Evolutionary conservation across 495 filamentous ascomycete species (phyloP).

Genomic region (Hypomontagnella monticulosa): DNA sequence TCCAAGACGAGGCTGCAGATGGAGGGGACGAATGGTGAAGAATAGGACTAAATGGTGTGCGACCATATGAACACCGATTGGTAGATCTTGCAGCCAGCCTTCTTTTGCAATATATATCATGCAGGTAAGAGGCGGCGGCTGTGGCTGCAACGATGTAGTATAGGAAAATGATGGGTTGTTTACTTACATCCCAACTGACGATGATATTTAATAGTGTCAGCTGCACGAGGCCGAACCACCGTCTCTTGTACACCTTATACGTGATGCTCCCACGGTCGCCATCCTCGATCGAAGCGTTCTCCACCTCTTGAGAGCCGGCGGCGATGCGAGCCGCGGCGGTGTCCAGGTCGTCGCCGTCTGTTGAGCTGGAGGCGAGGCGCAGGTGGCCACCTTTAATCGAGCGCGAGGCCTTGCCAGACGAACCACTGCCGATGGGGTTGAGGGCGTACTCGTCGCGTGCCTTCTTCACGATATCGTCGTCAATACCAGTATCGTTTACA

Average conservation of each 20-base stretch:
- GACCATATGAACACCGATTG: conserved; percentile 31
- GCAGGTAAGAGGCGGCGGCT: not conserved
- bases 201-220: conserved; percentile 90
- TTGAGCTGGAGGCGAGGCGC: conserved; percentile 38
- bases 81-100: conserved; percentile 11
- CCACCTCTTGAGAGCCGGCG: conserved; percentile 11
- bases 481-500: not conserved
- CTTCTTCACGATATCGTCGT: conserved; percentile 27
- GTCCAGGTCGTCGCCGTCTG: conserved; percentile 27
- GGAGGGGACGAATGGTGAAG: conserved; percentile 11
- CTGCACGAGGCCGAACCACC: conserved; percentile 88
- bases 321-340: not conserved
- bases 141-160: not conserved
- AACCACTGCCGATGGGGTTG: conserved; percentile 23
- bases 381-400: conserved; percentile 31
- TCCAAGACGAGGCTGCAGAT: conserved; percentile 20
- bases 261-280: conserved; percentile 29
- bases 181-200: conserved; percentile 91
- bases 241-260: conserved; percentile 86
- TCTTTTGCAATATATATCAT: not conserved
- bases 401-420: conserved; percentile 23
- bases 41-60: not conserved
- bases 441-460: conserved; percentile 33
- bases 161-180: not conserved
- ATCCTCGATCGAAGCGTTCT: conserved; percentile 25